Evolutionary conservation across 202 grass and related monocot genomes (phyloP).

Genomic region (Cymbopogon flexuosus): DNA sequence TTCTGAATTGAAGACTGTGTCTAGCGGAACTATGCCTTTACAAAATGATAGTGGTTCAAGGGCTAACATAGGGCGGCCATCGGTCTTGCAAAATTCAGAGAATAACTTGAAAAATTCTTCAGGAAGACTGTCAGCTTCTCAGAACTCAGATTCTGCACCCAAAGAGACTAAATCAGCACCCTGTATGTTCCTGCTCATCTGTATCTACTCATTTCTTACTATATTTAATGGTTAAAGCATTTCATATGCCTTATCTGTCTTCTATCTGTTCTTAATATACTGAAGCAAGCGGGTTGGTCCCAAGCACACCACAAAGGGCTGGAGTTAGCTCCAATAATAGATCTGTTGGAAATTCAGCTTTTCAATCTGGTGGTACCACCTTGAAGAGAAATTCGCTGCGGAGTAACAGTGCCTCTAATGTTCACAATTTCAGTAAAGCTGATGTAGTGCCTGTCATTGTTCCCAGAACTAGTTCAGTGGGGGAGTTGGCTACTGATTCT

Average conservation of each 20-base stretch:
- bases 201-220: conserved; percentile 29
- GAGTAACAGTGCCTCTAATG: conserved; percentile 51
- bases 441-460: conserved; percentile 69
- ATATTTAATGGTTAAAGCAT: conserved; percentile 28
- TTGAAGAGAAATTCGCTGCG: conserved; percentile 73
- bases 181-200: conserved; percentile 53
- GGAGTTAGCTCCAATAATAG: conserved; percentile 46
- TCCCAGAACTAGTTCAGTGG: conserved; percentile 71
- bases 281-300: conserved; percentile 53
- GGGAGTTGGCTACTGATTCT: conserved; percentile 56
- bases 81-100: conserved; percentile 75
- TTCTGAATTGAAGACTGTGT: conserved; percentile 50
- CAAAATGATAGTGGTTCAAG: conserved; percentile 70
- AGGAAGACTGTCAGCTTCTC: conserved; percentile 57
- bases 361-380: conserved; percentile 41
- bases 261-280: conserved; percentile 37
- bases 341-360: conserved; percentile 52
- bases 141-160: conserved; percentile 55
- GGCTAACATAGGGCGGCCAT: conserved; percentile 62
- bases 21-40: conserved; percentile 47
- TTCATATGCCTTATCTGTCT: conserved; percentile 32
- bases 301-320: conserved; percentile 67
- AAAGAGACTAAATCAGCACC: conserved; percentile 69
- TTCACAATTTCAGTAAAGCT: conserved; percentile 54
- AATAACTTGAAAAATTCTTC: conserved; percentile 57